Base-by-base conservation (phyloP, 352 stramenopile genomes). In the Phytophthora agathidicida region DNA sequence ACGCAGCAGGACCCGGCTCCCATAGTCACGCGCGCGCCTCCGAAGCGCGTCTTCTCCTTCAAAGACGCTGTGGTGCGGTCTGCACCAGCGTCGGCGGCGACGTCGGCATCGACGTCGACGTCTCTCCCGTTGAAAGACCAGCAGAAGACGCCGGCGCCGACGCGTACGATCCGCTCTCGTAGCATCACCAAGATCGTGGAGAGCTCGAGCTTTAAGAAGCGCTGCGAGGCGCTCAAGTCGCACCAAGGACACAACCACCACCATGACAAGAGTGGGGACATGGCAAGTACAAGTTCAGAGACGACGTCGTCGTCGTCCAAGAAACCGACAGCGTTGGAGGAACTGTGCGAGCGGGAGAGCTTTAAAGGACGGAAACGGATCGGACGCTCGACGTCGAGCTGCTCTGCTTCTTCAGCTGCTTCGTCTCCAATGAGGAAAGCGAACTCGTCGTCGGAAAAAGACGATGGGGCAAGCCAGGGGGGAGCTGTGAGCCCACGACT, bases 151-250 rank as follows among this genome's bases (percentile, higher is more conserved):
- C 36, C 36, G 10, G 14, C 45, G 4, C 28, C 24, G 0, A 46
- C 57, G 6, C 57, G 67, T 19, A 37, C 33, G 4, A 73, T 71
- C 49, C 70, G 70, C 0, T 79, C 70, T 3, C 65, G 68, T 23
- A 75, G 65, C 35, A 60, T 79, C 33, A 62, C 41, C 2, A 74
- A 79, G 28, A 75, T 79, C 33, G 66, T 75, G 1, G 60, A 75
- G 41, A 75, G 65, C 14, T 19, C 70, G 11, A 79, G 49, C 31
- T 79, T 79, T 31, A 73, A 73, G 38, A 79, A 73, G n/a, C 65
- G 70, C 27, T 79, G 70, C 39, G 70, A 79, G 36, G 70, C 61
- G 30, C 62, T 79, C 10, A 70, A 75, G 31, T 54, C 65, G 3
- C 57, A 63, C 36, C 19, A 46, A 9, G 45, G 31, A 22, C 44